phyloP scores from a whole-genome alignment of 805 yeast species.

The Schwanniomyces vanrijiae region DNA sequence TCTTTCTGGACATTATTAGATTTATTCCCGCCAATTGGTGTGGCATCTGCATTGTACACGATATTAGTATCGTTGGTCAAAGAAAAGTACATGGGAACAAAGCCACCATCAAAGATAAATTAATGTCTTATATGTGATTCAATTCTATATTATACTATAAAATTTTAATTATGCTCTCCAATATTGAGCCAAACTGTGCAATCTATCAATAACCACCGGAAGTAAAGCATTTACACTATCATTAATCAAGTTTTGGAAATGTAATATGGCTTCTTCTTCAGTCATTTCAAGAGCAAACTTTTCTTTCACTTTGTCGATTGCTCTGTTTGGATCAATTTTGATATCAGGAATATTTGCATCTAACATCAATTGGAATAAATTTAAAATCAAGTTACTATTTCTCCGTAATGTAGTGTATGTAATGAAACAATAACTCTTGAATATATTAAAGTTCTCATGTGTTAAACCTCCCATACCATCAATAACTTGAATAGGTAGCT shows the following conservation, averaged over 20 bases:
- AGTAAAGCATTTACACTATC: conserved; percentile 91
- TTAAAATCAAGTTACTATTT: conserved; percentile 85
- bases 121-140: background rate
- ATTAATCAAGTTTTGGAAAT: conserved; percentile 90
- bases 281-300: conserved; percentile 90
- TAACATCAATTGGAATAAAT: conserved; percentile 90
- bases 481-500: conserved; percentile 91
- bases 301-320: conserved; percentile 89
- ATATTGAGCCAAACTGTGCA: conserved; percentile 95
- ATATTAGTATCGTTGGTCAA: conserved; percentile 14
- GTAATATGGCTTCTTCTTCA: conserved; percentile 94
- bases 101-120: conserved; percentile 4
- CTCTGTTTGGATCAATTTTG: conserved; percentile 77
- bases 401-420: conserved; percentile 88
- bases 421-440: conserved; percentile 91
- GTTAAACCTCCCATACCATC: conserved; percentile 97
- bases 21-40: conserved; percentile 27
- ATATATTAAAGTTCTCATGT: conserved; percentile 81
- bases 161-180: conserved; percentile 72
- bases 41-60: conserved; percentile 22
- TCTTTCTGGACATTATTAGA: conserved; percentile 18
- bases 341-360: conserved; percentile 92
- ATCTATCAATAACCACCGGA: conserved; percentile 92
- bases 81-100: conserved; percentile 18
- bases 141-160: background rate